These are phyloP conservation scores for Neckera pumila DNA, from an alignment of 225 moss, liverwort and hornwort genomes.

Conservation along the genomic window DNA sequence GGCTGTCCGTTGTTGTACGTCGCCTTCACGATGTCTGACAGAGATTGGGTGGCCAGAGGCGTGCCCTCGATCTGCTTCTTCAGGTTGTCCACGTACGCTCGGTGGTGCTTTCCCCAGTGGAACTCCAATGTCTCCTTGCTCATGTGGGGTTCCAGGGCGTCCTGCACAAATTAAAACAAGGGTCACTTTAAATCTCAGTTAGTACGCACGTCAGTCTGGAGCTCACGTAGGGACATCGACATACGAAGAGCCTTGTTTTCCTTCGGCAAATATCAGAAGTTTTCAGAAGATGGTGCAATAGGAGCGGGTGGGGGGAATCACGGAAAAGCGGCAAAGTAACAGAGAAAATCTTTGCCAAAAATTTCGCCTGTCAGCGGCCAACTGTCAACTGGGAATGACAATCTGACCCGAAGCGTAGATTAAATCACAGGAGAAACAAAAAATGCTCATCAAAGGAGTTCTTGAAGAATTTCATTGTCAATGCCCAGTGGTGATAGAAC, in stretches of 20 bases:
- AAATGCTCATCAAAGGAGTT: background rate
- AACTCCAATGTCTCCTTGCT: conserved; percentile 68
- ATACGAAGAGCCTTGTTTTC: background rate
- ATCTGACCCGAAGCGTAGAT: background rate
- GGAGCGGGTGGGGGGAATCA: background rate
- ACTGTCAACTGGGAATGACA: background rate
- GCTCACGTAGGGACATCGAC: background rate
- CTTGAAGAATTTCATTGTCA: background rate
- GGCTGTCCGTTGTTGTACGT: conserved; percentile 70
- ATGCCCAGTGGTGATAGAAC: too few relatives aligned
- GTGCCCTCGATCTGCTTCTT: conserved; percentile 63
- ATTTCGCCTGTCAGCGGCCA: background rate
- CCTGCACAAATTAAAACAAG: conserved; percentile 23
- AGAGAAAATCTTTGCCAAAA: background rate
- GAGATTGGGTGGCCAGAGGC: conserved; percentile 27
- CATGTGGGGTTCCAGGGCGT: conserved; percentile 71
- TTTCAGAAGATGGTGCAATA: background rate
- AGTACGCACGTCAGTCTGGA: background rate
- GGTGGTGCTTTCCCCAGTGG: conserved; percentile 82
- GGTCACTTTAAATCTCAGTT: background rate
- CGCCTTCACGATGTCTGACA: conserved; percentile 47
- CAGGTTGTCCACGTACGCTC: conserved; percentile 55
- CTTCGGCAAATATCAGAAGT: background rate
- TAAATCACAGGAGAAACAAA: background rate
- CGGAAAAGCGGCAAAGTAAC: background rate